Percentiles rank a stretch among this genome's conserved stretches.
These are phyloP conservation scores for Xylaria curta DNA, from an alignment of 495 filamentous ascomycete species.

Conservation along the genomic window DNA sequence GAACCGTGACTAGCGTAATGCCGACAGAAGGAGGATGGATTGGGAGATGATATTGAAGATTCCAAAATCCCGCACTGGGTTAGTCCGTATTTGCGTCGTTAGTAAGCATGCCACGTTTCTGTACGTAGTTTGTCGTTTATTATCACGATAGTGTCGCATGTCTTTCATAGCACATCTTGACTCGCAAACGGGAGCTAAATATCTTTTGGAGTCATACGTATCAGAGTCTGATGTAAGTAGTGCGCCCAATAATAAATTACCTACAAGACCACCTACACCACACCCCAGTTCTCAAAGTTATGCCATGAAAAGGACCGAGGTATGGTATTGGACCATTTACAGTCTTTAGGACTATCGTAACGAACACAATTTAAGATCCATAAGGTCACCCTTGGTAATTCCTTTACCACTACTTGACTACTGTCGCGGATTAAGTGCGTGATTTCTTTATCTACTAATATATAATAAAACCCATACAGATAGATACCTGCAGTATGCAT, in stretches of 20 bases:
- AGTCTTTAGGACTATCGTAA: neutral
- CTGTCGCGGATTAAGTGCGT: neutral
- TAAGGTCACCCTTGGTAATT: neutral
- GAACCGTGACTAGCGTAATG: conserved; percentile 22
- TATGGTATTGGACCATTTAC: neutral
- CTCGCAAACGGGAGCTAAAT: conserved; percentile 15
- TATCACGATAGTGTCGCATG: neutral
- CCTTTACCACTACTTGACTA: neutral
- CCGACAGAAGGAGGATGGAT: conserved; percentile 14
- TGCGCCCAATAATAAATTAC: neutral
- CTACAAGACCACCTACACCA: neutral
- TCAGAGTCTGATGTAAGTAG: too few species aligned
- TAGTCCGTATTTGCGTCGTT: neutral
- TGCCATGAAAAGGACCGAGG: neutral
- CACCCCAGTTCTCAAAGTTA: neutral
- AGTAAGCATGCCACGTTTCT: conserved; percentile 17
- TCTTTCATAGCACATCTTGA: neutral
- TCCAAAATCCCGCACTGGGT: conserved; percentile 12
- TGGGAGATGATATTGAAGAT: conserved; percentile 6
- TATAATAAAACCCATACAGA: neutral
- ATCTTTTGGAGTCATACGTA: neutral
- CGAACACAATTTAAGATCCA: neutral
- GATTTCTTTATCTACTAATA: neutral
- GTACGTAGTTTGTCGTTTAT: neutral
- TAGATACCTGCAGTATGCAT: neutral